Percentiles rank a stretch among this genome's conserved stretches.
phyloP scores from a whole-genome alignment of 768 basidiomycete genomes.

The Cantharellus cinnabarinus region DNA sequence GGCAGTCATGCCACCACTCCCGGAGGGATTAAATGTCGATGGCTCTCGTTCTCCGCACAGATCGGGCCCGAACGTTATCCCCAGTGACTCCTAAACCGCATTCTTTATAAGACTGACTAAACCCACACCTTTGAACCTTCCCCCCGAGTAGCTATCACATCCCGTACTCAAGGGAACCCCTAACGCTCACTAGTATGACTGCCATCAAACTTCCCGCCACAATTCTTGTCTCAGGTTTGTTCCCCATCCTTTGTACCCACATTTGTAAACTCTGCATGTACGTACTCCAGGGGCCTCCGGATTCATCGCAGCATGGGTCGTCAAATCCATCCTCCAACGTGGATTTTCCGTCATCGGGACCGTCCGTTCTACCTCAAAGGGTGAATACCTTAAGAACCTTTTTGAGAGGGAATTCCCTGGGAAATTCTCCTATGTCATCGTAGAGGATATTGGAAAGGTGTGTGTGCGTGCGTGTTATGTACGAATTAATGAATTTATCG shows the following conservation, averaged over 20 bases:
- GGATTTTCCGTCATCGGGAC: not conserved
- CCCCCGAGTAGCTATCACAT: too few species aligned
- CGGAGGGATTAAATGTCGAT: too few species aligned
- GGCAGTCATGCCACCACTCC: too few species aligned
- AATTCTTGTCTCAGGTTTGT: conserved; percentile 8
- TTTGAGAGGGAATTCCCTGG: conserved; percentile 31
- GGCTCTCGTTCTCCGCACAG: too few species aligned
- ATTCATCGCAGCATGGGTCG: not conserved
- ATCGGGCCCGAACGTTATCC: too few species aligned
- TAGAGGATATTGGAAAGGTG: conserved; percentile 34
- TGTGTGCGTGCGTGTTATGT: not conserved
- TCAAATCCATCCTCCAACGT: not conserved
- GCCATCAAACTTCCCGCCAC: conserved; percentile 3
- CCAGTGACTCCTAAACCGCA: too few species aligned
- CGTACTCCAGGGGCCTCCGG: conserved; percentile 1
- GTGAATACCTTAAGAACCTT: conserved; percentile 30
- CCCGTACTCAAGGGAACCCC: too few species aligned
- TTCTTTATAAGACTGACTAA: too few species aligned
- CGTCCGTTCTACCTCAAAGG: conserved; percentile 42
- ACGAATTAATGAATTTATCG: conserved; percentile 3
- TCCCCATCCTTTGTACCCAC: conserved; percentile 3
- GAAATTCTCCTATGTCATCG: conserved; percentile 42
- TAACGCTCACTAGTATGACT: not conserved
- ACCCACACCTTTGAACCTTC: too few species aligned
- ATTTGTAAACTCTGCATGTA: conserved; percentile 6